Evolutionary conservation across 768 basidiomycete genomes (phyloP).

Genomic region (Russula compacta): DNA sequence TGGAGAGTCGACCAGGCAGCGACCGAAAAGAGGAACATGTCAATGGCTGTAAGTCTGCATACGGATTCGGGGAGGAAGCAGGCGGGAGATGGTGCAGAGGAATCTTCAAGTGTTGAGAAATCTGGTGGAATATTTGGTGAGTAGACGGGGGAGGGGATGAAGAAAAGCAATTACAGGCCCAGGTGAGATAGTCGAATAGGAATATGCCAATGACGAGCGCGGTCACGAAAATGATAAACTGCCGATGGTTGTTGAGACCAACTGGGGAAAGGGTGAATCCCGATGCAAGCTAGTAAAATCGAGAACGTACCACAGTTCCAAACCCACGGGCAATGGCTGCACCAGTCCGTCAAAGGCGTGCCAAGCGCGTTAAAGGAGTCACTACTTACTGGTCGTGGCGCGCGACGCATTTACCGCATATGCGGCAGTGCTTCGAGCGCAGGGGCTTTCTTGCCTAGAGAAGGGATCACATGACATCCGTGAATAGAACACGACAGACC

Average conservation of each 20-base stretch:
- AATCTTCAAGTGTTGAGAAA: slow-evolving; percentile 39
- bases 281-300: not conserved
- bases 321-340: slow-evolving; percentile 96
- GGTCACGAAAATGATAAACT: slow-evolving; percentile 88
- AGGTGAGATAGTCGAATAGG: slow-evolving; percentile 77
- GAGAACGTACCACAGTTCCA: slow-evolving; percentile 85
- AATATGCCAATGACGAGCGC: slow-evolving; percentile 75
- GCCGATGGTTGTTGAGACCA: slow-evolving; percentile 88
- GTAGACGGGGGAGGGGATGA: not conserved
- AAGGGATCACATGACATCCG: not conserved
- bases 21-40: slow-evolving; percentile 79
- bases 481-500: slow-evolving; percentile 17
- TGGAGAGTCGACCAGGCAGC: slow-evolving; percentile 84
- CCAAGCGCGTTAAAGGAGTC: not conserved
- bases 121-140: slow-evolving; percentile 31
- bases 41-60: slow-evolving; percentile 62
- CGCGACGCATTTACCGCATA: slow-evolving; percentile 83
- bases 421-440: slow-evolving; percentile 90
- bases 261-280: slow-evolving; percentile 37
- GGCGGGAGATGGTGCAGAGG: slow-evolving; percentile 40
- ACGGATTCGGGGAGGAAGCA: slow-evolving; percentile 62
- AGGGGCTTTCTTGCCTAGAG: slow-evolving; percentile 75
- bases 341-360: slow-evolving; percentile 4
- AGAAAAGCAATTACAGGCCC: slow-evolving; percentile 58
- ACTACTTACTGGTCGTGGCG: slow-evolving; percentile 82